Base-by-base conservation (phyloP, 371 early-diverging fungal species). In the Gilbertella persicaria region DNA sequence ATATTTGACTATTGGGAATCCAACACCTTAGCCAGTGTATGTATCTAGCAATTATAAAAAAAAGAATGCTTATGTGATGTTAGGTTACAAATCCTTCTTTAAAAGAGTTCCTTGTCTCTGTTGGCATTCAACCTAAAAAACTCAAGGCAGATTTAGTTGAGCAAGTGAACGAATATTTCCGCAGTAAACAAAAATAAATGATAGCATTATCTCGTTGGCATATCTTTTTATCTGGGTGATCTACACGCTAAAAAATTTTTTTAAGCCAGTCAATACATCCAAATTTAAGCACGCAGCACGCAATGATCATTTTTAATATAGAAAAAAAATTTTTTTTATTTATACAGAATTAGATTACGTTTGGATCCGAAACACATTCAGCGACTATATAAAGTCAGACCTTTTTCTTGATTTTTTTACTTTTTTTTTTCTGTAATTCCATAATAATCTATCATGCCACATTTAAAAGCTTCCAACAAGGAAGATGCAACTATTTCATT, bases 221-320 rank as follows among this genome's bases (percentile, higher is more conserved):
- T 35, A 16, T 20, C 38, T 37, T 24, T 41, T 10, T n/a, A n/a
- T n/a, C n/a, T n/a, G n/a, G n/a, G 13, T 33, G 33, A 33, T 33
- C 33, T 33, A 33, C 33, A 33, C 33, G 33, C 33, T 33, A 33
- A 33, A 5, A 33, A 33, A 33, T 36, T 36, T 36, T 36, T 16
- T 35, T 45, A 7, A n/a, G 42, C 36, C 26, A 12, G 10, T 14
- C 5, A 20, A 19, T 2, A 25, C 26, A 33, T 14, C 44, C 75
- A 73, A 58, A 71, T 49, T n/a, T 84, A 75, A 42, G 69, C 72
- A 38, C 90, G 89, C 10, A 89, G 90, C 50, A 79, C 80, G 33
- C 33, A 33, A 41, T 41, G 20, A 41, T 24, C n/a, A 38, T n/a
- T 38, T 37, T 20, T 88, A 89, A 53, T 70, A 69, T 1, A 73